Conservation (phyloP, 2,329 filamentous ascomycete genomes). For the Triangularia verruculosa region DNA sequence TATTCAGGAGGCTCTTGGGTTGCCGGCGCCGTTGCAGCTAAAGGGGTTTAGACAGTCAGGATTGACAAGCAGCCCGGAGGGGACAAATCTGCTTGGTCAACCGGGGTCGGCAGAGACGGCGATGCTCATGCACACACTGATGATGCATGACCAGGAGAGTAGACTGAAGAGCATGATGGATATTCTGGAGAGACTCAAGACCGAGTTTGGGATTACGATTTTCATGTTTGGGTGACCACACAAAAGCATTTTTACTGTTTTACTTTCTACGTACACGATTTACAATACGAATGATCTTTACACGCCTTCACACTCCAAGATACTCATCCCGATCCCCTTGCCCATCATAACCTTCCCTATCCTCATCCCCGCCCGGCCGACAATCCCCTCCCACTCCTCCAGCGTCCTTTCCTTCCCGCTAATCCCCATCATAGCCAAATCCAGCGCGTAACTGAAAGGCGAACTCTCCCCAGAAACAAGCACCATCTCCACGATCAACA, state of each 20-base stretch:
- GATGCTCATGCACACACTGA: background rate
- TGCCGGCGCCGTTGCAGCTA: background rate
- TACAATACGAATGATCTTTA: too few species aligned
- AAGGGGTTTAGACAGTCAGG: background rate
- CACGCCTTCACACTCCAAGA: too few species aligned
- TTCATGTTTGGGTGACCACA: background rate
- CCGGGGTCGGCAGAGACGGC: background rate
- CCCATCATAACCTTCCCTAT: constrained; percentile 25
- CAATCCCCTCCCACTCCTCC: constrained; percentile 29
- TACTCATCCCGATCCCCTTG: too few species aligned
- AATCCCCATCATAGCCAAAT: constrained; percentile 34
- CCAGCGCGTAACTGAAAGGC: constrained; percentile 29
- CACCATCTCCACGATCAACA: constrained; percentile 36
- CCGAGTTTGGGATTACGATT: background rate
- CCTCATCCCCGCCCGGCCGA: constrained; percentile 28
- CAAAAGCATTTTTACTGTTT: too few species aligned
- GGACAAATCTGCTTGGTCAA: too few species aligned
- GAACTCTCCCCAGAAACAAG: constrained; percentile 24
- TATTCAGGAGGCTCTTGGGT: background rate
- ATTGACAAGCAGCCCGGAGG: background rate
- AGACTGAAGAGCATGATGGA: background rate
- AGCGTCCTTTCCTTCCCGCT: constrained; percentile 35
- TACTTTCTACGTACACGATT: too few species aligned
- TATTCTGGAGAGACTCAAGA: background rate
- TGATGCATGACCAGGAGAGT: constrained; percentile 3